A percentile compares a stretch with the other conserved stretches of the same genome.
These are phyloP conservation scores for Aspergillus ochraceoroseus DNA, from an alignment of 2,329 filamentous ascomycete genomes.

Conservation along the genomic window DNA sequence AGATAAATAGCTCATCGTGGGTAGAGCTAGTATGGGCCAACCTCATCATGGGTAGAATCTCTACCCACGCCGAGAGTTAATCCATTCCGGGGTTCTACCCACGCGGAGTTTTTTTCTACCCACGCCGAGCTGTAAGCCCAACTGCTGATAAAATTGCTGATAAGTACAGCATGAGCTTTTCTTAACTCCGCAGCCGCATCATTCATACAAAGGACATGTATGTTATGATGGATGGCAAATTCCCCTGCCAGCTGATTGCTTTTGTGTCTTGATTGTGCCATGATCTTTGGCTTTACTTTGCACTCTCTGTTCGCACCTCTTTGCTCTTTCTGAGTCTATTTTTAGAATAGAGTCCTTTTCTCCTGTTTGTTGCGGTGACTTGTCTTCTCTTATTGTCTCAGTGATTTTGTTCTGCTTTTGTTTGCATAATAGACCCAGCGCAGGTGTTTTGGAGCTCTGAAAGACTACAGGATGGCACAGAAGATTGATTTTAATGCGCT, in stretches of 20 bases:
- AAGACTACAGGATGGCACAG: constrained; percentile 57
- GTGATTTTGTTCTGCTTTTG: background rate
- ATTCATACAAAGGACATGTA: background rate
- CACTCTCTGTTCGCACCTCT: background rate
- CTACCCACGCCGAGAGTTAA: no score
- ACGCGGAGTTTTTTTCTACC: no score
- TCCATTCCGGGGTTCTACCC: no score
- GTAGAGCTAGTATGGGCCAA: no score
- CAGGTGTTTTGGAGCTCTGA: background rate
- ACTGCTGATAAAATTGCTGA: background rate
- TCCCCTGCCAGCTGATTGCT: background rate
- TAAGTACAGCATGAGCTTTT: no score
- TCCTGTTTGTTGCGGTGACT: background rate
- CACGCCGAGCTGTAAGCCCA: no score
- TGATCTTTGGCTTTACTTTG: background rate
- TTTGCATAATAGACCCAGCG: background rate
- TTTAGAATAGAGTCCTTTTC: background rate
- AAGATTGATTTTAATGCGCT: constrained; percentile 63
- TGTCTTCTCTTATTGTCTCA: background rate
- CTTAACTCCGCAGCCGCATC: background rate
- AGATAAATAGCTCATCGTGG: no score
- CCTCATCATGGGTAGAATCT: no score
- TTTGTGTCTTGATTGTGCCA: background rate
- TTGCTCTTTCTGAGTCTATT: no score
- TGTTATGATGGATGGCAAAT: constrained; percentile 4